phyloP scores from a whole-genome alignment of 306 rosid genomes.

The Gillenia trifoliata region DNA sequence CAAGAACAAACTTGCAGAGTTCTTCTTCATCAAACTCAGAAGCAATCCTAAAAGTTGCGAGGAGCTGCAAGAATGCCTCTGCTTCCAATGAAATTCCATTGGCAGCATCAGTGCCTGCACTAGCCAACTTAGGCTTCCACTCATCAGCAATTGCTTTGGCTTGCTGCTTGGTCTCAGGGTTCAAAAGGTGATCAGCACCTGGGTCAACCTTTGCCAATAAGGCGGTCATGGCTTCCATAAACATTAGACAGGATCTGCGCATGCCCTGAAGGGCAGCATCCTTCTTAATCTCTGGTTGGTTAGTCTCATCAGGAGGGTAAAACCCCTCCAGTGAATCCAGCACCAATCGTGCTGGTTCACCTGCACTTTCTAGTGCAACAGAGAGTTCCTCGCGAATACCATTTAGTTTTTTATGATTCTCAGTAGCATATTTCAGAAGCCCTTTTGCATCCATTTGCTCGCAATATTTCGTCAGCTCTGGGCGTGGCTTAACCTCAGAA shows the following conservation, averaged over 20 bases:
- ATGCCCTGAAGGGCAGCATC: slow-evolving; percentile 69
- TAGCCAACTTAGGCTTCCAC: slow-evolving; percentile 80
- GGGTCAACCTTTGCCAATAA: slow-evolving; percentile 68
- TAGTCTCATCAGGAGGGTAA: slow-evolving; percentile 62
- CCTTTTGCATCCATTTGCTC: slow-evolving; percentile 73
- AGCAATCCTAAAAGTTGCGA: slow-evolving; percentile 72
- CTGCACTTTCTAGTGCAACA: slow-evolving; percentile 65
- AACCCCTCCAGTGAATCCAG: slow-evolving; percentile 80
- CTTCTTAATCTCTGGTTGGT: slow-evolving; percentile 45
- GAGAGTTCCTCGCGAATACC: slow-evolving; percentile 53
- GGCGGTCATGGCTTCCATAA: slow-evolving; percentile 66
- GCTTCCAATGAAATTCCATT: slow-evolving; percentile 84
- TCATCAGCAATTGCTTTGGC: slow-evolving; percentile 89
- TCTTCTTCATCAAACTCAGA: slow-evolving; percentile 84
- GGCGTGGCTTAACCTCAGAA: slow-evolving; percentile 54
- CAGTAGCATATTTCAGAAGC: slow-evolving; percentile 57
- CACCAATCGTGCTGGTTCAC: slow-evolving; percentile 62
- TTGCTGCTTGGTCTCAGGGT: slow-evolving; percentile 82
- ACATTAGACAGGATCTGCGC: slow-evolving; percentile 56
- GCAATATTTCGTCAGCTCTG: slow-evolving; percentile 51
- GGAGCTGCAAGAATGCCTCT: slow-evolving; percentile 85
- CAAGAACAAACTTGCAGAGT: slow-evolving; percentile 88
- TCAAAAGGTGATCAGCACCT: slow-evolving; percentile 66
- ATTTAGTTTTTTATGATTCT: slow-evolving; percentile 40
- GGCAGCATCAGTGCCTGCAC: slow-evolving; percentile 70